phyloP scores from a whole-genome alignment of 768 basidiomycete genomes.

The Pleurotus citrinopileatus region DNA sequence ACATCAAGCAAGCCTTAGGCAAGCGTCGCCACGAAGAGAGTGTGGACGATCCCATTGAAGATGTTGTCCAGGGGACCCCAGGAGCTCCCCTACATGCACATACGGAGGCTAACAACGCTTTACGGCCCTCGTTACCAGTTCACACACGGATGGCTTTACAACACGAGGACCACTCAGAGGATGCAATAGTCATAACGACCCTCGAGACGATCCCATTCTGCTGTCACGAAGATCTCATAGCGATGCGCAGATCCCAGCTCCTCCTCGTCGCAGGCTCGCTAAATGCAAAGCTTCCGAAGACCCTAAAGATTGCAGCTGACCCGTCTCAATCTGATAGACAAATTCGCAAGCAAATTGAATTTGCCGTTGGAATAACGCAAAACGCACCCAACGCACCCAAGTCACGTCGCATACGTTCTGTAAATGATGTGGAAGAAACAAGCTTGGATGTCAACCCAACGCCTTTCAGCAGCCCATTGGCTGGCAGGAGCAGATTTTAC shows the following conservation, averaged over 20 bases:
- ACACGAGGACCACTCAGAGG: slow-evolving; percentile 48
- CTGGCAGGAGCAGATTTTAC: slow-evolving; percentile 20
- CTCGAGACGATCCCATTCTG: slow-evolving; percentile 61
- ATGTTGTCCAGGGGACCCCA: too few relatives aligned
- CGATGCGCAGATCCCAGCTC: slow-evolving; percentile 57
- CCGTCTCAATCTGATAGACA: slow-evolving; percentile 34
- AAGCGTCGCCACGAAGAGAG: neutral
- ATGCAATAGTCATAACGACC: slow-evolving; percentile 63
- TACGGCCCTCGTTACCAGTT: too few relatives aligned
- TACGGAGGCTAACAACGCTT: too few relatives aligned
- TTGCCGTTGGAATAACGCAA: slow-evolving; percentile 53
- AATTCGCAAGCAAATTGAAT: slow-evolving; percentile 56
- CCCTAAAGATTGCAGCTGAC: slow-evolving; percentile 44
- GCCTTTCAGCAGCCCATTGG: slow-evolving; percentile 36
- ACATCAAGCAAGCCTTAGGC: slow-evolving; percentile 6
- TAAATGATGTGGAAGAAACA: slow-evolving; percentile 12
- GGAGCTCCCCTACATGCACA: too few relatives aligned
- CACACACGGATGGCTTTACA: slow-evolving; percentile 55
- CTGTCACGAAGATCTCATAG: slow-evolving; percentile 70
- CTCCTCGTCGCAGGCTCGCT: slow-evolving; percentile 49
- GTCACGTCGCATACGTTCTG: slow-evolving; percentile 20
- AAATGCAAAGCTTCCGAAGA: slow-evolving; percentile 54
- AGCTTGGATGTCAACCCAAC: slow-evolving; percentile 18
- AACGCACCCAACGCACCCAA: slow-evolving; percentile 36
- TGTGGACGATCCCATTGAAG: too few relatives aligned